Evolutionary conservation across 2,329 filamentous ascomycete species (phyloP).

Genomic region (Hypocrella siamensis): DNA sequence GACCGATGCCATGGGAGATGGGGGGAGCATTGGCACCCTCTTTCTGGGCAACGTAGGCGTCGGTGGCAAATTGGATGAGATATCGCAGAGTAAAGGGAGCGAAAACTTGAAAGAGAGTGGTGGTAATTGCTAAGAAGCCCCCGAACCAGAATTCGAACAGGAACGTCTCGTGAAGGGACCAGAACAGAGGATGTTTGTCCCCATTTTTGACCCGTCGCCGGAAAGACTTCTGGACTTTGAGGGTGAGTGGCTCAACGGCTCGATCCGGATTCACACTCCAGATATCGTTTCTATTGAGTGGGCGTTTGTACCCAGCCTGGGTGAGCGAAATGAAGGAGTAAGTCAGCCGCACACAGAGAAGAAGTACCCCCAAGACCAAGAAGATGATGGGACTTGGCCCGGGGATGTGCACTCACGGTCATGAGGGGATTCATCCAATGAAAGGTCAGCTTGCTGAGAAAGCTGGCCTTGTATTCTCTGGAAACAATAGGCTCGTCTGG

Average conservation of each 20-base stretch:
- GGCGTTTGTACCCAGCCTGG: conserved; percentile 70
- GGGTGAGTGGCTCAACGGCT: conserved; percentile 52
- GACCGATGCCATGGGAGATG: conserved; percentile 62
- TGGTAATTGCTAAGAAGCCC: conserved; percentile 57
- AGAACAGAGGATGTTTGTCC: conserved; percentile 57
- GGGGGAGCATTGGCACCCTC: conserved; percentile 39
- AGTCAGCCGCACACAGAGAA: no score
- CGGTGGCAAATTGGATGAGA: conserved; percentile 69
- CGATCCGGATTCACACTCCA: conserved; percentile 78
- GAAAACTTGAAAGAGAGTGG: conserved; percentile 64
- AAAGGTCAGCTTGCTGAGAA: conserved; percentile 65
- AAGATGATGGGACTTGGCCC: no score
- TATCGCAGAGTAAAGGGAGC: conserved; percentile 76
- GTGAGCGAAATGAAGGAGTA: no score
- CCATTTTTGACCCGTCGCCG: conserved; percentile 50
- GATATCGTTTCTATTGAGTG: conserved; percentile 70
- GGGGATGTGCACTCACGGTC: conserved; percentile 45
- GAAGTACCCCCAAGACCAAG: not conserved
- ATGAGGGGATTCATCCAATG: conserved; percentile 86
- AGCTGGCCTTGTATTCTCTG: conserved; percentile 55
- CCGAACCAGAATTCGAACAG: conserved; percentile 73
- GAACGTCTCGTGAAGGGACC: conserved; percentile 78
- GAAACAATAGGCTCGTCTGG: conserved; percentile 38
- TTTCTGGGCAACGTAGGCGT: conserved; percentile 55
- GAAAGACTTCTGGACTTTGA: conserved; percentile 52